Conservation (phyloP, 2,329 filamentous ascomycete species). For the Aspergillus oerlinghausenensis region DNA sequence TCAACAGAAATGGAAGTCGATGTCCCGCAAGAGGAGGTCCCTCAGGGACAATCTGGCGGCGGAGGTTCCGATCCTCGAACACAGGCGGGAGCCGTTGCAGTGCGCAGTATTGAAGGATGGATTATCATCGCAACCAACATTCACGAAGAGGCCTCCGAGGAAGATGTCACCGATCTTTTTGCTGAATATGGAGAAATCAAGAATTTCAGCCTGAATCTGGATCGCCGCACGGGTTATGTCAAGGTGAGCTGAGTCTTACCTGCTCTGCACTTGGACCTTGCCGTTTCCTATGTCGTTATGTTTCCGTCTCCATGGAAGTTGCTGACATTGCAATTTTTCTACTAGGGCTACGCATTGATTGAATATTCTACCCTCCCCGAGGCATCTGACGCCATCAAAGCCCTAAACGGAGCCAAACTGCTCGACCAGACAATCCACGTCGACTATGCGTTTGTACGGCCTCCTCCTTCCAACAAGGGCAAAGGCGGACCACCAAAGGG, state of each 20-base stretch:
- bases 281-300: not conserved
- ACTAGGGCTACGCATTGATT: constrained; percentile 61
- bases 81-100: constrained; percentile 48
- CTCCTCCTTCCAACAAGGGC: constrained; percentile 46
- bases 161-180: constrained; percentile 62
- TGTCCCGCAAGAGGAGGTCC: constrained; percentile 29
- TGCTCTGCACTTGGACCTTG: not conserved
- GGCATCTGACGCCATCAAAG: constrained; percentile 59
- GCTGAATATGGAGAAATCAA: constrained; percentile 64
- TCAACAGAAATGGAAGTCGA: constrained; percentile 46
- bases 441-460: constrained; percentile 63
- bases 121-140: constrained; percentile 66
- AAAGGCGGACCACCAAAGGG: constrained; percentile 41
- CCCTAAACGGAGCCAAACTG: constrained; percentile 56
- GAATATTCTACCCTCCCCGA: constrained; percentile 62
- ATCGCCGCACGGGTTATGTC: constrained; percentile 62
- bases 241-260: constrained; percentile 48
- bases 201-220: constrained; percentile 62
- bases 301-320: not conserved
- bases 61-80: constrained; percentile 40
- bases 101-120: constrained; percentile 66
- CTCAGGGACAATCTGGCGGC: constrained; percentile 25
- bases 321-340: not conserved
- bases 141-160: constrained; percentile 64
- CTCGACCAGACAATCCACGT: constrained; percentile 63